Conservation (phyloP, 148 eudicot species). For the Arbutus unedo region DNA sequence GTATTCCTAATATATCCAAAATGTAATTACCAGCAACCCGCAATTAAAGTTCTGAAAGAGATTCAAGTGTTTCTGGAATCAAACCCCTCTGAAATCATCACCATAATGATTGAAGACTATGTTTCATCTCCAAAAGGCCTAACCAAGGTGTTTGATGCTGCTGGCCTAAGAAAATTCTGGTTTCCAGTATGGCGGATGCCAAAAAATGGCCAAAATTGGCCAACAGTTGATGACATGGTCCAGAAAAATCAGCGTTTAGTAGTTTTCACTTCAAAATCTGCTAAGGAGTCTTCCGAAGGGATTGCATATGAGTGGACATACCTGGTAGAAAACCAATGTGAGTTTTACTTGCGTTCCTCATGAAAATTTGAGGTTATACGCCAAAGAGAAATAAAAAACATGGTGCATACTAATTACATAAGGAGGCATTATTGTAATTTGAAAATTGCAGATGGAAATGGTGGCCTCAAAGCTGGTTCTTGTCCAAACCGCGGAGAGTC, state of each 20-base stretch:
- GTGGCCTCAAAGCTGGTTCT: conserved; percentile 60
- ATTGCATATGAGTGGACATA: conserved; percentile 95
- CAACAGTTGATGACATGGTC: conserved; percentile 81
- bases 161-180: conserved; percentile 85
- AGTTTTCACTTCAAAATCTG: conserved; percentile 82
- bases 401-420: too few species aligned
- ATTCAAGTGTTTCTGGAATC: conserved; percentile 59
- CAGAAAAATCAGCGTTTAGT: conserved; percentile 68
- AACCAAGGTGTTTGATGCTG: conserved; percentile 70
- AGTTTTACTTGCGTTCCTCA: conserved; percentile 23
- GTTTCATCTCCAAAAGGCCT: conserved; percentile 81
- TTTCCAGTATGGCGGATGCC: conserved; percentile 92
- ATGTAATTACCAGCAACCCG: conserved; percentile 63
- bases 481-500: conserved; percentile 86
- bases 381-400: background rate
- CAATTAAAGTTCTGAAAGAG: conserved; percentile 71
- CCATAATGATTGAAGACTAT: conserved; percentile 90
- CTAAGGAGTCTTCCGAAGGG: conserved; percentile 82
- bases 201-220: conserved; percentile 84
- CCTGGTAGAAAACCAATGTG: conserved; percentile 90
- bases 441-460: conserved; percentile 63
- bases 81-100: conserved; percentile 74
- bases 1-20: conserved; percentile 10
- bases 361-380: background rate
- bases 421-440: background rate